Evolutionary conservation across 2,329 filamentous ascomycete species (phyloP).

Genomic region (Xylaria sp.): DNA sequence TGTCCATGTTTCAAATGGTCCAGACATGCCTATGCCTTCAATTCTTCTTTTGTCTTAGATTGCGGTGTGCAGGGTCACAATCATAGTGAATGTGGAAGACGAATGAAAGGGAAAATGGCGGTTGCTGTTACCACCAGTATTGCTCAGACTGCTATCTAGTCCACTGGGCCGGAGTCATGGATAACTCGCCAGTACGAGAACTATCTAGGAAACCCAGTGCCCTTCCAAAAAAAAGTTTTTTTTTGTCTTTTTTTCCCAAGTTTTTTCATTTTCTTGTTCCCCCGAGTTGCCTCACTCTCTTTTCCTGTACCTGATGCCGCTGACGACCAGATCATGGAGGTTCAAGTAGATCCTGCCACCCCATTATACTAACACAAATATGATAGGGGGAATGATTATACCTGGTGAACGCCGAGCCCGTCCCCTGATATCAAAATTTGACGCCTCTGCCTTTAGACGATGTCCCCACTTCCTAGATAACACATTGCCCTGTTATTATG

Average conservation of each 20-base stretch:
- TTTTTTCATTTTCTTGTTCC: constrained; percentile 19
- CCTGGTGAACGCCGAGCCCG: not conserved
- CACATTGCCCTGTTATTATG: constrained; percentile 18
- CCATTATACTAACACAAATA: constrained; percentile 6
- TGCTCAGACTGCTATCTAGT: constrained; percentile 49
- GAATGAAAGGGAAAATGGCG: constrained; percentile 44
- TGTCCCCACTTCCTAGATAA: not conserved
- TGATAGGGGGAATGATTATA: constrained; percentile 8
- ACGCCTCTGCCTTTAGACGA: not conserved
- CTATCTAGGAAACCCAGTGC: constrained; percentile 44
- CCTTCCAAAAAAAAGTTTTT: constrained; percentile 44
- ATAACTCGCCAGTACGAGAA: constrained; percentile 43
- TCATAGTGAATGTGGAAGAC: not conserved
- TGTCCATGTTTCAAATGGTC: constrained; percentile 26
- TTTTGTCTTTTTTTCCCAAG: constrained; percentile 35
- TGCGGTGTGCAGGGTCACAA: too few species aligned
- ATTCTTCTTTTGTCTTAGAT: not conserved
- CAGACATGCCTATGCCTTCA: constrained; percentile 10
- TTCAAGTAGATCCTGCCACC: constrained; percentile 9
- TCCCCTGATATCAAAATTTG: constrained; percentile 5
- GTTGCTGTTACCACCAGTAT: constrained; percentile 37
- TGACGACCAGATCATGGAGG: constrained; percentile 6
- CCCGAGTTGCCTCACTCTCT: constrained; percentile 2
- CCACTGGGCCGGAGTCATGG: constrained; percentile 38
- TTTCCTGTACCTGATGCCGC: not conserved